Evolutionary conservation across 1,284 basidiomycete genomes (phyloP), one percentile per base, ranked within the genome.

Genomic region (Leccinum solheimii): DNA sequence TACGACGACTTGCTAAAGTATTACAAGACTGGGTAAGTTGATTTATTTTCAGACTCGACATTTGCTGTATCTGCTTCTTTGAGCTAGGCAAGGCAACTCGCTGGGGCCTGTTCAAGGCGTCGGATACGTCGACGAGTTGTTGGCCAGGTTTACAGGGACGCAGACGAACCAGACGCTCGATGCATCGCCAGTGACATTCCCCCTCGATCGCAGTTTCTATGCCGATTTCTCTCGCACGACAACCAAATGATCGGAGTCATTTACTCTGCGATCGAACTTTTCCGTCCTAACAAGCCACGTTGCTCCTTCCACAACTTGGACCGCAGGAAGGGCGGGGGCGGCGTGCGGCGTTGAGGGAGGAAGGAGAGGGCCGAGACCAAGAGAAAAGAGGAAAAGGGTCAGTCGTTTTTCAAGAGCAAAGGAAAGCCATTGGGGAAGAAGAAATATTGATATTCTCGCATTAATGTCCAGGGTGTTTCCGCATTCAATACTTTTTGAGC

Each of bases 91-190:
- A 65, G 90, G 90, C 6, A 83, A 86, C 65, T 66, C 74, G 1
- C 77, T 92, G 5, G 91, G 91, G 0, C 85, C 79, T 9, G 84
- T 91, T 1, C 90, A 92, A 72, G 91, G 90, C 53, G 88, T 94
- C 13, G 94, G 93, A 10, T 95, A 90, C 70, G 79, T 92, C 67
- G 94, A 94, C 72, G 93, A 95, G 75, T 84, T 96, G 23, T 75
- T 95, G n/a, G 91, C 92, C 0, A 85, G 94, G 19, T 80, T 95
- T 38, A 91, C 87, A 0, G 80, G 81, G 60, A 94, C 93, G 0
- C 88, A 90, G 67, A 92, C 90, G 9, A 95, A 95, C 74, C 74
- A 76, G n/a, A 95, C 93, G 1, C 82, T 95, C 36, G 87, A 91
- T 69, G 66, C 76, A 2, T 80, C 83, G 13, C 84, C 86, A 0